Evolutionary conservation across 2,329 filamentous ascomycete species (phyloP), one percentile per base, ranked within the genome.

Genomic region (Ampelomyces quisqualis): DNA sequence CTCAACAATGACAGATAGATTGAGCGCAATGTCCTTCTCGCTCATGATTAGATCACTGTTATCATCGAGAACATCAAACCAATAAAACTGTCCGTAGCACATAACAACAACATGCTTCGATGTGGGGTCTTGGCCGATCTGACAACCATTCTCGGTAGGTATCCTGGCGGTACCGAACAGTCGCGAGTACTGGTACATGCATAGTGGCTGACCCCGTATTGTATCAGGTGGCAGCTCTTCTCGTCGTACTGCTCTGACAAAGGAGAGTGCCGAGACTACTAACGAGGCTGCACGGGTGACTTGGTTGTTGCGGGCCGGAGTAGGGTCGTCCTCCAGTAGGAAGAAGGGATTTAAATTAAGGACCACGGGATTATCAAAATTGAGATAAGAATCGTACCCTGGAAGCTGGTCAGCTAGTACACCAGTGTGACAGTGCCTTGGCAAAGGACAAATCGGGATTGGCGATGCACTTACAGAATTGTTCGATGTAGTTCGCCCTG

Each of bases 361-460:
- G 27, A 98, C 93, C 27, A 98, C 93, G 0, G 93, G 90, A 62
- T 96, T 97, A 66, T 97, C 93, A 64, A 86, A 98, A 72, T 97
- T 97, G 49, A 98, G 77, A 64, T 97, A 98, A 20, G 93, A 97
- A 68, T 98, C 93, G 66, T 97, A 97, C 93, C 90, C 90, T 95
- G 38, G 22, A 17, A 19, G 37, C 23, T 35, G 39, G 54, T 65
- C 47, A 65, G 57, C 40, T 33, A 47, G 29, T 49, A 47, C 33
- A 45, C 22, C 41, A 17, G 27, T 34, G 20, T 19, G 27, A 17
- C 17, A 20, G 18, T 10, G 8, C 4, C 7, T 22, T 2, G 19
- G 14, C 7, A 34, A 14, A 15, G 23, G 13, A 5, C 31, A 34
- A 48, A 44, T 32, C 40, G 38, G 30, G 7, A 20, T 27, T 7